Conservation (phyloP, 306 rosid genomes). For the Corylus americana region DNA sequence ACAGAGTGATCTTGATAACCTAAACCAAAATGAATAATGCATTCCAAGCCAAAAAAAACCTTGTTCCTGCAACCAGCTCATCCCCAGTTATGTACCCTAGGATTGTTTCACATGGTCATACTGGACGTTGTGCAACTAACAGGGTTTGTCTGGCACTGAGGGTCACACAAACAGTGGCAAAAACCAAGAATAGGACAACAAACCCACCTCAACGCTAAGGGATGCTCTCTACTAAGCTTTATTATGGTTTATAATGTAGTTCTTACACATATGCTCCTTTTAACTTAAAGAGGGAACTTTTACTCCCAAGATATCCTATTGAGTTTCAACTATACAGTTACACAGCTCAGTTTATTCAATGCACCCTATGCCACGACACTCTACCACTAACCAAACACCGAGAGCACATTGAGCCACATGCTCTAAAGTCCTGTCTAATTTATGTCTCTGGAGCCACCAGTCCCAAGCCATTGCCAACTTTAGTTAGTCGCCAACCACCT, state of each 20-base stretch:
- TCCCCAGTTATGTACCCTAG: neutral
- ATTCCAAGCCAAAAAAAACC: neutral
- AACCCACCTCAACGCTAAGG: neutral
- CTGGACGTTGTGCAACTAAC: neutral
- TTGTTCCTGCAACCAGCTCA: neutral
- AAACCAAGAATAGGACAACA: neutral
- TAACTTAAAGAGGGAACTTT: neutral
- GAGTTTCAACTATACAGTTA: neutral
- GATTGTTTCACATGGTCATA: neutral
- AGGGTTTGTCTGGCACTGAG: neutral
- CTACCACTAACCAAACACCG: neutral
- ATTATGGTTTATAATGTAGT: neutral
- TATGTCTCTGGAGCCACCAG: neutral
- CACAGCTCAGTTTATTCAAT: neutral
- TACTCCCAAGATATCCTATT: neutral
- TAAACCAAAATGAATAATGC: neutral
- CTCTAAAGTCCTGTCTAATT: neutral
- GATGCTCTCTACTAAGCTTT: slow-evolving; percentile 6
- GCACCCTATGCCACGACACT: neutral
- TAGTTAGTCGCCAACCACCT: neutral
- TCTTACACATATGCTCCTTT: neutral
- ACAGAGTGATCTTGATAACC: slow-evolving; percentile 1
- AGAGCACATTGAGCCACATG: no score
- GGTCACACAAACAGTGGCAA: neutral
- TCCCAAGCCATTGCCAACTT: neutral